Base-by-base conservation (phyloP, 441 rosid genomes). In the Corymbia citriodora region DNA sequence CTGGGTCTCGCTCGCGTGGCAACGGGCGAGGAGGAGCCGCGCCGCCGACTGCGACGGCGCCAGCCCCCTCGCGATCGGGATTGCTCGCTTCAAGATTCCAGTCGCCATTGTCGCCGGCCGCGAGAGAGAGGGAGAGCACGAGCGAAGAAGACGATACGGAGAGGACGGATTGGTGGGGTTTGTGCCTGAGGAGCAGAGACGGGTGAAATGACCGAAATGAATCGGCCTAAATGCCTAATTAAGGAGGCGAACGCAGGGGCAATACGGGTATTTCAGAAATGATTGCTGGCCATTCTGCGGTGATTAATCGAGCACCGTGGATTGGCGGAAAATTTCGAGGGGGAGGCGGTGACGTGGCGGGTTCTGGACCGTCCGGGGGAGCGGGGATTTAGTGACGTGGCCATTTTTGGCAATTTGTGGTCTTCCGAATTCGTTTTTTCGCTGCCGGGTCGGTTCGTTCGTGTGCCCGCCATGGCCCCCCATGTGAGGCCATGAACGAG, bases 1-100 rank as follows among this genome's bases (percentile, higher is more conserved):
- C 92, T 94, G 95, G 13, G 94, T 87, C 90, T 93, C 96, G 63
- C 96, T 89, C 45, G 99, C 95, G 50, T 94, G 94, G 59, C 91
- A 89, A 29, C 98, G 90, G 25, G 93, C 50, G 79, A 92, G 91
- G 31, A 96, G 90, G 81, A 93, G 74, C 45, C 96, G 87, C 11
- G 93, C 55, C 18, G 94, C 12, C 81, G 90, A 87, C 53, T 90
- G 33, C 53, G 93, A 79, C 72, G 92, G 68, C 23, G 92, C 27
- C 6, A 14, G 92, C 25, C 9, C 72, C 88, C 94, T 92, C 5
- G 96, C 90, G 86, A 92, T 89, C 6, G 95, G 87, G 15, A 94
- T 83, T 29, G 95, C 95, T 79, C 95, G 93, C 70, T 96, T 94
- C 72, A 96, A 93, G 90, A 96, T 91, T 50, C 95, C 94, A 2